These are phyloP conservation scores for Cyberlindnera suaveolens DNA, from an alignment of 805 yeast genomes.

Conservation along the genomic window DNA sequence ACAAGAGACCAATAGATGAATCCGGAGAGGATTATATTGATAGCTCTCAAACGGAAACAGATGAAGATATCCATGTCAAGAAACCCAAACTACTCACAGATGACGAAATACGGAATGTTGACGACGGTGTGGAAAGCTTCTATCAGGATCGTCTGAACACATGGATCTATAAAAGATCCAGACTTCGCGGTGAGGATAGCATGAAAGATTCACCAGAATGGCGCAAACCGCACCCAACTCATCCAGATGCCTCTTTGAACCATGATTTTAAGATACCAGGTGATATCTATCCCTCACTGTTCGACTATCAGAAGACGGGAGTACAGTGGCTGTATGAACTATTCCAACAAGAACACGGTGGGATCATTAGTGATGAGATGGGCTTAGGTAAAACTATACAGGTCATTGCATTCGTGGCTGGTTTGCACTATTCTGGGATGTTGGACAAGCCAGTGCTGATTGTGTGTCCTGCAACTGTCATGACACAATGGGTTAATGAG, in stretches of 20 bases:
- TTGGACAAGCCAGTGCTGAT: conserved; percentile 73
- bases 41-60: conserved; percentile 16
- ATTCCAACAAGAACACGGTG: conserved; percentile 85
- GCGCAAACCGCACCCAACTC: conserved; percentile 69
- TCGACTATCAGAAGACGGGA: conserved; percentile 92
- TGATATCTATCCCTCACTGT: conserved; percentile 77
- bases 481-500: conserved; percentile 96
- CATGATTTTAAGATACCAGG: conserved; percentile 77
- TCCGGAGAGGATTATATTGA: conserved; percentile 13
- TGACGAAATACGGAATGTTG: conserved; percentile 41
- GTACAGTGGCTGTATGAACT: conserved; percentile 97
- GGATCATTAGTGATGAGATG: conserved; percentile 97
- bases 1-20: conserved; percentile 8
- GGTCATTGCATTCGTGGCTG: conserved; percentile 84
- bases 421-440: conserved; percentile 74
- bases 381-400: conserved; percentile 96
- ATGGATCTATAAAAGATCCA: conserved; percentile 55
- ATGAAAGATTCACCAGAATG: conserved; percentile 43
- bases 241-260: conserved; percentile 70
- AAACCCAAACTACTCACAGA: conserved; percentile 16
- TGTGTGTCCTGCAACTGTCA: conserved; percentile 95
- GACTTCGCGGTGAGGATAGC: conserved; percentile 27
- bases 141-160: conserved; percentile 53
- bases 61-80: conserved; percentile 13
- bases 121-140: conserved; percentile 74